These are phyloP conservation scores for Diaporthe sp. DNA, from an alignment of 2,329 filamentous ascomycete genomes.

Conservation along the genomic window DNA sequence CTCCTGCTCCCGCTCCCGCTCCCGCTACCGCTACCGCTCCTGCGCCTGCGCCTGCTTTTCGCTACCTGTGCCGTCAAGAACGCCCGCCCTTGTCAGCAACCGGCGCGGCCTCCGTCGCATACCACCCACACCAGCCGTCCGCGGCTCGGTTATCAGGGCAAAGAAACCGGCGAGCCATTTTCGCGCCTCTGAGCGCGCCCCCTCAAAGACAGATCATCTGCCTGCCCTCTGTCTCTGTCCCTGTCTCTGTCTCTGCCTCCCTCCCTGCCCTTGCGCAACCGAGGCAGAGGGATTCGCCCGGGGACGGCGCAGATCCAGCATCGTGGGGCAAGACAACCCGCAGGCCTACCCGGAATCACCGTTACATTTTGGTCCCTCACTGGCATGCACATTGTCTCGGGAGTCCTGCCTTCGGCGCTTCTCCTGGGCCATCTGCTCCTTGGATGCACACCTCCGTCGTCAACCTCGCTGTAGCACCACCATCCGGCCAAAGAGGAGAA, in stretches of 20 bases:
- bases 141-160: constrained; percentile 3
- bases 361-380: constrained; percentile 8
- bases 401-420: background rate
- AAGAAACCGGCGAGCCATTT: constrained; percentile 14
- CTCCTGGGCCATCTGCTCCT: constrained; percentile 4
- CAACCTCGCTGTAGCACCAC: constrained; percentile 22
- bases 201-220: background rate
- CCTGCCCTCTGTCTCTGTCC: background rate
- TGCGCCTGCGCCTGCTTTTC: background rate
- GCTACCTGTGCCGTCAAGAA: background rate
- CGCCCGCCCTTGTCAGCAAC: constrained; percentile 12
- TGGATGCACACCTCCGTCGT: constrained; percentile 21
- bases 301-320: background rate
- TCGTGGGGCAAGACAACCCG: constrained; percentile 11
- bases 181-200: constrained; percentile 9
- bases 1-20: too few species aligned
- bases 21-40: too few species aligned
- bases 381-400: constrained; percentile 24
- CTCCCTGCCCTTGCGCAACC: constrained; percentile 17
- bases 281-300: constrained; percentile 2
- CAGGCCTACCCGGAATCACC: background rate
- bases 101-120: constrained; percentile 6
- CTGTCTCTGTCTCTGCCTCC: background rate
- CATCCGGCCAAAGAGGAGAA: constrained; percentile 8
- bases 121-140: constrained; percentile 7